Percentiles rank a stretch among this genome's conserved stretches.
Evolutionary conservation across 176 grass and related monocot species (phyloP).

Genomic region (Ananas comosus): DNA sequence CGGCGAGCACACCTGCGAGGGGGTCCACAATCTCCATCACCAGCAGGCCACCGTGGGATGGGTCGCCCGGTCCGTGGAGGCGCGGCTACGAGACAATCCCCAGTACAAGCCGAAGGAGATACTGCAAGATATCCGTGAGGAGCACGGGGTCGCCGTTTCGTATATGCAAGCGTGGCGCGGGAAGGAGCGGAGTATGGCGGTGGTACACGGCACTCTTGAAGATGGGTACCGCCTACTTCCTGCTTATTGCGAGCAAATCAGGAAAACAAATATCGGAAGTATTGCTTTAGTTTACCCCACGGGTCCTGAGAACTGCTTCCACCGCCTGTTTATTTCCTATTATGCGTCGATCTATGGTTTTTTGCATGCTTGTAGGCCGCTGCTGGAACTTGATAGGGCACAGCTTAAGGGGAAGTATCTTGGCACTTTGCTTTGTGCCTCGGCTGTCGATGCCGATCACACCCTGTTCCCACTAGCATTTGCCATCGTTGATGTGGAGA

Average conservation of each 20-base stretch:
- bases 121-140: constrained; percentile 83
- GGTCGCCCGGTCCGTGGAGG: constrained; percentile 89
- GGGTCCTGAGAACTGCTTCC: constrained; percentile 71
- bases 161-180: constrained; percentile 99
- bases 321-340: constrained; percentile 77
- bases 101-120: constrained; percentile 97
- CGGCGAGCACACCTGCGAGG: constrained; percentile 72
- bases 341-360: constrained; percentile 90
- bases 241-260: constrained; percentile 84
- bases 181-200: constrained; percentile 95
- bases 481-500: constrained; percentile 71
- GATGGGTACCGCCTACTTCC: constrained; percentile 88
- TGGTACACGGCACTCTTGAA: constrained; percentile 91
- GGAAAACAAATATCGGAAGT: constrained; percentile 69
- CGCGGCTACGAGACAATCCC: constrained; percentile 76
- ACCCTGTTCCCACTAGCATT: constrained; percentile 84
- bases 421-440: constrained; percentile 82
- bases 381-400: constrained; percentile 88
- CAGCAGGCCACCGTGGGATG: constrained; percentile 92
- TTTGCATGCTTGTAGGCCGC: constrained; percentile 70
- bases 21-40: constrained; percentile 73
- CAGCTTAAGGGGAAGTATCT: constrained; percentile 98
- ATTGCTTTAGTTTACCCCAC: constrained; percentile 56
- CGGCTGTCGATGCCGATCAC: constrained; percentile 78
- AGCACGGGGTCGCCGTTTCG: constrained; percentile 89